These are phyloP conservation scores for Stygiomarasmius scandens DNA, from an alignment of 1,284 basidiomycete species.

Conservation along the genomic window DNA sequence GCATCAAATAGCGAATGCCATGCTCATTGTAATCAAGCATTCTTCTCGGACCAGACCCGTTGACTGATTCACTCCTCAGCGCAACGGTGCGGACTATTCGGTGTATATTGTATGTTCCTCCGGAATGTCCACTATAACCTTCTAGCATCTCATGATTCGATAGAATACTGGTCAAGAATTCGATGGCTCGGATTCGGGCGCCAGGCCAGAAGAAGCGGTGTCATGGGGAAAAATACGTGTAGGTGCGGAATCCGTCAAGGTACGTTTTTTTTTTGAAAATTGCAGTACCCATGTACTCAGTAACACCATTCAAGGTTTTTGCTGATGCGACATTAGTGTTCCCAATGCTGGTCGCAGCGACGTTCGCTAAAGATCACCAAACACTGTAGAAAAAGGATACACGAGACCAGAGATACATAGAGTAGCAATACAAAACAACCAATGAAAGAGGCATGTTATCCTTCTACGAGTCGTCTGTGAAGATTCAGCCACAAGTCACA, in stretches of 20 bases:
- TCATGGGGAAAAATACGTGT: constrained; percentile 99
- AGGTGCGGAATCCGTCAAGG: constrained; percentile 91
- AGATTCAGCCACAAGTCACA: too few relatives aligned
- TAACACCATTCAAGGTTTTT: constrained; percentile 49
- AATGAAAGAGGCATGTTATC: not conserved
- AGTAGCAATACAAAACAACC: not conserved
- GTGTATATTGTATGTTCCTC: constrained; percentile 89
- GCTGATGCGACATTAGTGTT: constrained; percentile 90
- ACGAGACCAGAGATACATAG: not conserved
- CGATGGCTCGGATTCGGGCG: constrained; percentile 97
- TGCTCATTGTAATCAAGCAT: constrained; percentile 81
- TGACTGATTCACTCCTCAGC: constrained; percentile 46
- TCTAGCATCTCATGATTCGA: too few relatives aligned
- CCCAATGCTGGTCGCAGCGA: constrained; percentile 86
- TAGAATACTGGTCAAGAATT: constrained; percentile 99
- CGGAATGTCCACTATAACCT: too few relatives aligned
- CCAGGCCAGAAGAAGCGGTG: constrained; percentile 95
- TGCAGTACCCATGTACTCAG: not conserved
- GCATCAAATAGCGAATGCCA: constrained; percentile 98
- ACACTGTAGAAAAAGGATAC: constrained; percentile 5
- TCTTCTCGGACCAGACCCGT: constrained; percentile 1
- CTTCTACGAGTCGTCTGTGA: too few relatives aligned
- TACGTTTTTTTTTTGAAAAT: constrained; percentile 30
- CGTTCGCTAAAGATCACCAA: constrained; percentile 63
- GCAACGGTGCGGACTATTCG: constrained; percentile 97